Conservation (phyloP, 345 rosid genomes). For the Pseudoturritis turrita region DNA sequence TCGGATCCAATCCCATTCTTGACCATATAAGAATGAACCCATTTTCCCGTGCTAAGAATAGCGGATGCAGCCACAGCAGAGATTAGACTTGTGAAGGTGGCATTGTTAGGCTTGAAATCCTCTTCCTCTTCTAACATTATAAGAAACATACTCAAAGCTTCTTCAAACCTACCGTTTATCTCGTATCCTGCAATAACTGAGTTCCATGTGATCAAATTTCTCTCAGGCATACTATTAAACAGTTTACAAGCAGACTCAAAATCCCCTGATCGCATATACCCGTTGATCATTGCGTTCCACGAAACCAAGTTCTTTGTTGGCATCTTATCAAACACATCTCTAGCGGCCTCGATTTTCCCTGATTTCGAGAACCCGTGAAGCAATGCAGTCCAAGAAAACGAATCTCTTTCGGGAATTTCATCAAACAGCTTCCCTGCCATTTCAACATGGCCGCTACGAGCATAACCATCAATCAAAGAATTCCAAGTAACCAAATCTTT, state of each 20-base stretch:
- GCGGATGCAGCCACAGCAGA: conserved; percentile 54
- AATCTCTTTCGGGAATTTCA: no score
- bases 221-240: conserved; percentile 34
- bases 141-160: conserved; percentile 36
- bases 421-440: conserved; percentile 29
- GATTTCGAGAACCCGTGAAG: conserved; percentile 5
- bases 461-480: conserved; percentile 47
- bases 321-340: conserved; percentile 42
- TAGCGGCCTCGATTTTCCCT: conserved; percentile 37
- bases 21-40: conserved; percentile 54
- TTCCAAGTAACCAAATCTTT: conserved; percentile 48
- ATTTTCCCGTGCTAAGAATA: conserved; percentile 44
- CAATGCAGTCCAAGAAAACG: no score
- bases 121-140: conserved; percentile 30
- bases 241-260: conserved; percentile 25
- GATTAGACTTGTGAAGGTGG: conserved; percentile 46
- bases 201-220: conserved; percentile 47
- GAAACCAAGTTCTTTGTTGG: conserved; percentile 35
- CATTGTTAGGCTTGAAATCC: conserved; percentile 40
- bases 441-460: conserved; percentile 37
- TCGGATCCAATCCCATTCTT: conserved; percentile 40
- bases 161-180: conserved; percentile 30
- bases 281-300: conserved; percentile 47
- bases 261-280: conserved; percentile 39
- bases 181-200: conserved; percentile 47